A percentile compares a stretch with the other conserved stretches of the same genome.
phyloP scores from a whole-genome alignment of 78 protist species.

The Bodo saltans region DNA sequence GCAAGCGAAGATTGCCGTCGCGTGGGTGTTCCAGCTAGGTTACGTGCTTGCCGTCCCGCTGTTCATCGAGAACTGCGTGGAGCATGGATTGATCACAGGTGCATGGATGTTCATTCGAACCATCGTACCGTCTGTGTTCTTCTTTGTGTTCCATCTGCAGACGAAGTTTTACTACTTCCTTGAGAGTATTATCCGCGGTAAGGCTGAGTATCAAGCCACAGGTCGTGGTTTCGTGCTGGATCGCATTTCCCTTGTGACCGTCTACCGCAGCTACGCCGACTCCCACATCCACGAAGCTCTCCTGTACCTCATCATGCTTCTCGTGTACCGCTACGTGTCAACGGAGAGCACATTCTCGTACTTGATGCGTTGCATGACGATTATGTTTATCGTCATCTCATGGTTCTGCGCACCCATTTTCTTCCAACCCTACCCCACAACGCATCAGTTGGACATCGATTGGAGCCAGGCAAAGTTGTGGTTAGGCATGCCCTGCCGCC shows the following conservation, averaged over 20 bases:
- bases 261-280: not conserved
- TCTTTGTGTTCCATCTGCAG: constrained; percentile 22
- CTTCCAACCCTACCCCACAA: constrained; percentile 5
- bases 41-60: constrained; percentile 32
- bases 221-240: constrained; percentile 35
- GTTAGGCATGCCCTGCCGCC: no score
- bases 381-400: constrained; percentile 4
- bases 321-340: not conserved
- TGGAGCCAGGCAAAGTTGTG: no score
- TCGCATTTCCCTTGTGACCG: not conserved
- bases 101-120: not conserved
- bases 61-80: not conserved
- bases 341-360: not conserved
- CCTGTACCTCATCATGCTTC: not conserved
- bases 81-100: not conserved
- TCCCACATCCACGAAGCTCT: not conserved
- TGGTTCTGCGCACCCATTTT: constrained; percentile 21
- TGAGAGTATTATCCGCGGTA: not conserved
- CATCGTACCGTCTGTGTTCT: not conserved
- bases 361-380: not conserved
- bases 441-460: constrained; percentile 17
- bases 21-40: constrained; percentile 28
- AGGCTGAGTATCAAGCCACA: constrained; percentile 8
- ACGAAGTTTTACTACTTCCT: constrained; percentile 23
- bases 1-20: constrained; percentile 4